A percentile compares a stretch with the other conserved stretches of the same genome.
These are phyloP conservation scores for Sordariomycetes sp. DNA, from an alignment of 2,329 filamentous ascomycete species.

Conservation along the genomic window DNA sequence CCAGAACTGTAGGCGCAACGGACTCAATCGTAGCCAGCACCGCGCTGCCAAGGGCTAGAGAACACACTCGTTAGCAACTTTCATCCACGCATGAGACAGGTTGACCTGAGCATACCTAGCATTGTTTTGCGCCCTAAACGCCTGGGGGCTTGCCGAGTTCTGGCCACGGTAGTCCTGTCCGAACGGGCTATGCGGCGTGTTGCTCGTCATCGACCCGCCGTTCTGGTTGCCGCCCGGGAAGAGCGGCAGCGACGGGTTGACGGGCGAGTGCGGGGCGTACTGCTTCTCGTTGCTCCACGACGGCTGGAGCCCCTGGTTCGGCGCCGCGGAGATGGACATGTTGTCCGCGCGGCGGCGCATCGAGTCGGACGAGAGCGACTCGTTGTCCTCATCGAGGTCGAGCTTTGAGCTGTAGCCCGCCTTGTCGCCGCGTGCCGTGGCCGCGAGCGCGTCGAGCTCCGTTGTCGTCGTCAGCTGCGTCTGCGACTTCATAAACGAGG, in stretches of 20 bases:
- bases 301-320: slow-evolving; percentile 8
- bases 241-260: slow-evolving; percentile 27
- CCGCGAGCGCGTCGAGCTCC: slow-evolving; percentile 79
- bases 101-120: slow-evolving; percentile 17
- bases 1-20: neutral
- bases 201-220: slow-evolving; percentile 1
- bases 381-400: slow-evolving; percentile 24
- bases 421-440: slow-evolving; percentile 78
- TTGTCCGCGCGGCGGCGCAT: slow-evolving; percentile 20
- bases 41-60: slow-evolving; percentile 28
- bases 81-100: neutral
- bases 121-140: slow-evolving; percentile 22
- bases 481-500: slow-evolving; percentile 95
- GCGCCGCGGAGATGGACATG: slow-evolving; percentile 13
- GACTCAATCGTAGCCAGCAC: slow-evolving; percentile 24
- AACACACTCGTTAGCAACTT: slow-evolving; percentile 6
- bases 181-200: slow-evolving; percentile 20
- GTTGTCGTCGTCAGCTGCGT: slow-evolving; percentile 65
- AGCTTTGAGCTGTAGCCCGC: slow-evolving; percentile 25
- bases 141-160: slow-evolving; percentile 16
- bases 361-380: slow-evolving; percentile 23
- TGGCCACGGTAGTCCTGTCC: slow-evolving; percentile 10
- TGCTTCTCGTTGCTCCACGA: slow-evolving; percentile 11
- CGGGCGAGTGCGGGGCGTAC: slow-evolving; percentile 19
- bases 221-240: slow-evolving; percentile 23